Base-by-base conservation (phyloP, 2,329 filamentous ascomycete genomes). In the Alternaria postmessia region DNA sequence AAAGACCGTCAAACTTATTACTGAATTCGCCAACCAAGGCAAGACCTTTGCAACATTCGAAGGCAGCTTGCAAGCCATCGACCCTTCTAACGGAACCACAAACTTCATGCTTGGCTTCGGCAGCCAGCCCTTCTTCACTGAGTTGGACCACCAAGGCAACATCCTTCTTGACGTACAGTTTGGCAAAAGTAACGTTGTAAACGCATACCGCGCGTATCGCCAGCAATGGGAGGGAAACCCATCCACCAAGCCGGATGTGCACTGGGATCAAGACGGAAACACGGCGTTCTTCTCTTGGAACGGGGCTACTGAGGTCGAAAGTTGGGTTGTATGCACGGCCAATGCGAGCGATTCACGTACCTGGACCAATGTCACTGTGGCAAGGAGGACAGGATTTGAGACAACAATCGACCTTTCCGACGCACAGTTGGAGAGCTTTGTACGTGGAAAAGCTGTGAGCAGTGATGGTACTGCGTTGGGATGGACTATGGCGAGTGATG, bases 91-190 rank as follows among this genome's bases (percentile, higher is more conserved):
- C 54, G 53, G 60, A 38, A 80, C 74, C 36, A 79, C 78, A 7
- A 83, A 85, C 61, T 75, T 78, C 2, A 72, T 85, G 9, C 69
- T 85, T 7, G 82, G 81, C 20, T 85, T 80, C 75, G 83, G 85
- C 3, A 80, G 81, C 24, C 78, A 79, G 20, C 81, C 82, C 0
- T 80, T 80, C 2, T 83, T 81, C 58, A 82, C 80, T 11, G 85
- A 87, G 65, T 84, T 77, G 63, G 65, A 74, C 0, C 48, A 68
- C 12, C 68, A 79, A 22, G 81, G 81, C 32, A 70, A 75, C 7
- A 62, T 81, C 16, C 67, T 84, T 3, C 80, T 81, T 55, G 78
- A 81, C 44, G 73, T 77, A 1, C 81, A 83, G 52, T 79, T 82
- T 48, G 79, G 75, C n/a, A 71, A 62, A 34, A 64, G 47, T 67